phyloP scores from a whole-genome alignment of 1,139 yeast species.

The Waltiozyma sp. region DNA sequence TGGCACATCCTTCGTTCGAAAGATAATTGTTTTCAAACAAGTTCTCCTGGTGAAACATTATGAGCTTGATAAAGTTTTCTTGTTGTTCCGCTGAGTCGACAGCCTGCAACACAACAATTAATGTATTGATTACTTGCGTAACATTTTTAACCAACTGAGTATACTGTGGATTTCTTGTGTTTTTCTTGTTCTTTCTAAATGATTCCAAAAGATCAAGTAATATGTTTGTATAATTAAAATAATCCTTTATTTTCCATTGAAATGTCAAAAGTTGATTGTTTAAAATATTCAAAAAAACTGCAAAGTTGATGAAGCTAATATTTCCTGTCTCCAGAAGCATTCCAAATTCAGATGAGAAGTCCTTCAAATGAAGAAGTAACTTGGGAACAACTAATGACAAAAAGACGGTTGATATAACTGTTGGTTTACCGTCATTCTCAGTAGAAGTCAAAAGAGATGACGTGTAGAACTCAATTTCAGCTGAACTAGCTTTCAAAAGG shows the following conservation, averaged over 20 bases:
- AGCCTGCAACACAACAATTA: constrained; percentile 12
- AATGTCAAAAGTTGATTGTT: constrained; percentile 13
- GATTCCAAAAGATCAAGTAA: constrained; percentile 12
- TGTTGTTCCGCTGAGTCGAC: constrained; percentile 15
- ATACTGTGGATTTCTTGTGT: constrained; percentile 8
- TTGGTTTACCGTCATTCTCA: constrained; percentile 6
- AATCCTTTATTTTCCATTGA: constrained; percentile 18
- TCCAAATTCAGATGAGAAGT: constrained; percentile 17
- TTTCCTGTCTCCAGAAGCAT: constrained; percentile 10
- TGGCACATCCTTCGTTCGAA: constrained; percentile 24
- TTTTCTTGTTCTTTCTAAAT: constrained; percentile 8
- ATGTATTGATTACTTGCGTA: constrained; percentile 10
- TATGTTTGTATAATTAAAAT: constrained; percentile 15
- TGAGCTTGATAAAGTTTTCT: constrained; percentile 15
- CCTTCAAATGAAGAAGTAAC: constrained; percentile 17
- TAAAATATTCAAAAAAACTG: constrained; percentile 10
- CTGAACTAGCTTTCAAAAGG: constrained; percentile 12
- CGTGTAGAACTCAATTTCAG: constrained; percentile 17
- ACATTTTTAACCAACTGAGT: constrained; percentile 9
- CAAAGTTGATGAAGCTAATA: constrained; percentile 13
- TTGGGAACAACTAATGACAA: constrained; percentile 18
- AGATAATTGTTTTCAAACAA: constrained; percentile 26
- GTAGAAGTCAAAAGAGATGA: constrained; percentile 6
- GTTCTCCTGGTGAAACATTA: constrained; percentile 34
- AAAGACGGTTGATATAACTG: constrained; percentile 9